Conservation (phyloP, 1,139 yeast species). For the Taphrina communis region DNA sequence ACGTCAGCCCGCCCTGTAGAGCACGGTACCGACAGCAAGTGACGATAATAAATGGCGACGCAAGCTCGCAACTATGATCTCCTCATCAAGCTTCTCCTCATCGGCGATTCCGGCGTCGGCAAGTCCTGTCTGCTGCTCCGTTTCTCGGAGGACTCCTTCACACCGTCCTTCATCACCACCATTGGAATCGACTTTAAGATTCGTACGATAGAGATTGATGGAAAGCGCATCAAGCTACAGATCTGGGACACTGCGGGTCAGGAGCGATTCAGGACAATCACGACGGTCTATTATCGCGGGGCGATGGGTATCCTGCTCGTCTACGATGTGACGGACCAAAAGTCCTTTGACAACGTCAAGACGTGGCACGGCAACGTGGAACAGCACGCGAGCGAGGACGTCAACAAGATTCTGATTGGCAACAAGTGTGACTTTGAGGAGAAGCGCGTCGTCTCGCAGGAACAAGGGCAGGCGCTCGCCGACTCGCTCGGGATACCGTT, state of each 20-base stretch:
- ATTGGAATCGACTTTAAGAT: constrained; percentile 98
- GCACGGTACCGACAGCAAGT: too few species aligned
- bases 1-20: neutral
- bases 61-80: constrained; percentile 83
- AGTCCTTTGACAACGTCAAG: constrained; percentile 83
- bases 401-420: constrained; percentile 90
- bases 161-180: constrained; percentile 94
- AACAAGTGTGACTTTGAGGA: constrained; percentile 87
- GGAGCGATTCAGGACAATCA: constrained; percentile 95
- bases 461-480: constrained; percentile 92
- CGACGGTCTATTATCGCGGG: constrained; percentile 97
- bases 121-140: constrained; percentile 92
- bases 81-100: constrained; percentile 88
- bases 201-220: constrained; percentile 92
- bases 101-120: constrained; percentile 98
- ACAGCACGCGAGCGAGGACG: constrained; percentile 95
- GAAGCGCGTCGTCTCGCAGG: constrained; percentile 74
- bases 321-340: constrained; percentile 93
- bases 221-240: constrained; percentile 89
- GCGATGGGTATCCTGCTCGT: constrained; percentile 98
- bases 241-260: constrained; percentile 99
- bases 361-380: constrained; percentile 95
- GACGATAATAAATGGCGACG: constrained; percentile 47
- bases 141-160: constrained; percentile 95
- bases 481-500: constrained; percentile 85